Conservation (phyloP, 192 early-diverging fungal species). For the Backusella tuberculispora region DNA sequence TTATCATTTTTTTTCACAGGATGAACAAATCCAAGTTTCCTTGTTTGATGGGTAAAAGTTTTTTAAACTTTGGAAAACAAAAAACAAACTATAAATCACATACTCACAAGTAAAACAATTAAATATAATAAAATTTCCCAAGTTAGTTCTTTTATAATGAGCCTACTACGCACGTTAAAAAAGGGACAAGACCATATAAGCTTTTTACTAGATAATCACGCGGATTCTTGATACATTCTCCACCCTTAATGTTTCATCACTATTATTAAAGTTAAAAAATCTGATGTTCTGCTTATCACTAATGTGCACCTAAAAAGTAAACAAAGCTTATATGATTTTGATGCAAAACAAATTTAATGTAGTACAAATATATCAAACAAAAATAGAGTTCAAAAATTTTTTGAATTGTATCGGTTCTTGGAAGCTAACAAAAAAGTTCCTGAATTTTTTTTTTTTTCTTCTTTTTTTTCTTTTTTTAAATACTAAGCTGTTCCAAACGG, state of each 20-base stretch:
- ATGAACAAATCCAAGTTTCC: not conserved
- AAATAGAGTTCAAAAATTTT: no score
- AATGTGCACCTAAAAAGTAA: not conserved
- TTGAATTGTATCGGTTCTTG: no score
- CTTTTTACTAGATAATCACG: not conserved
- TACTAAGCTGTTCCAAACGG: not conserved
- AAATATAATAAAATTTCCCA: no score
- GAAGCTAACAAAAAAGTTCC: not conserved
- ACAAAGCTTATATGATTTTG: no score
- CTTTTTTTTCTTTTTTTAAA: not conserved
- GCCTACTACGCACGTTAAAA: no score
- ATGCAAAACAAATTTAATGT: no score
- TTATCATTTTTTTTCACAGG: no score
- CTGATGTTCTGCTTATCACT: not conserved
- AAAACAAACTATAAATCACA: not conserved
- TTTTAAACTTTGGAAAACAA: not conserved
- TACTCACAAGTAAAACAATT: not conserved
- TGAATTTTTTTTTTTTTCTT: not conserved
- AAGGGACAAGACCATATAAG: no score
- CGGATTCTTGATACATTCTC: conserved; percentile 4
- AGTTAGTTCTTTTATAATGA: no score
- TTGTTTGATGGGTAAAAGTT: conserved; percentile 1
- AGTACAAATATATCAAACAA: no score
- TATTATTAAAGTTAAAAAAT: not conserved
- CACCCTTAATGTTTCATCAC: not conserved